These are phyloP conservation scores for Kluyveromyces nonfermentans DNA, from an alignment of 805 yeast genomes.

Conservation along the genomic window DNA sequence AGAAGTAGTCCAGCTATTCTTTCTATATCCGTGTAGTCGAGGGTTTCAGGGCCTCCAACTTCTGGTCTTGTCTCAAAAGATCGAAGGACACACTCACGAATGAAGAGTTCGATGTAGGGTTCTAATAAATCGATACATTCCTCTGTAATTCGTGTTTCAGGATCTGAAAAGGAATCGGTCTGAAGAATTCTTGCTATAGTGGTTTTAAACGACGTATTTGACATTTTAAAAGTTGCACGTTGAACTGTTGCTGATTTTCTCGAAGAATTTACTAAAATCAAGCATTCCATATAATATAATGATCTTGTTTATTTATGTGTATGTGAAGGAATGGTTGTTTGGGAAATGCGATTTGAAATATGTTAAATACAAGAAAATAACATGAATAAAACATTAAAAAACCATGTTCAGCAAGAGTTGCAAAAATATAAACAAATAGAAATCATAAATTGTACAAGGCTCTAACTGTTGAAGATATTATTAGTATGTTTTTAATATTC, in stretches of 20 bases:
- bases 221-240: neutral
- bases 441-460: no score
- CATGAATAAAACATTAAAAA: no score
- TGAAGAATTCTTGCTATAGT: slow-evolving; percentile 20
- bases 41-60: slow-evolving; percentile 4
- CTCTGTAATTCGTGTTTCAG: slow-evolving; percentile 16
- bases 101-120: slow-evolving; percentile 21
- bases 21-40: slow-evolving; percentile 24
- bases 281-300: no score
- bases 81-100: slow-evolving; percentile 24
- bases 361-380: no score
- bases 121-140: slow-evolving; percentile 15
- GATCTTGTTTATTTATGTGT: no score
- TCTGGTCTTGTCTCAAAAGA: slow-evolving; percentile 20
- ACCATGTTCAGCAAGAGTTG: no score
- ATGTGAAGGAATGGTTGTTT: no score
- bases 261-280: neutral
- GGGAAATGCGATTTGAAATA: no score
- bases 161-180: slow-evolving; percentile 12
- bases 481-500: neutral
- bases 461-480: no score
- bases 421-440: no score
- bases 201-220: slow-evolving; percentile 12
- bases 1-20: slow-evolving; percentile 24
- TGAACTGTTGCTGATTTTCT: no score